Conservation (phyloP, 306 rosid species). For the Dalbergia oliveri region DNA sequence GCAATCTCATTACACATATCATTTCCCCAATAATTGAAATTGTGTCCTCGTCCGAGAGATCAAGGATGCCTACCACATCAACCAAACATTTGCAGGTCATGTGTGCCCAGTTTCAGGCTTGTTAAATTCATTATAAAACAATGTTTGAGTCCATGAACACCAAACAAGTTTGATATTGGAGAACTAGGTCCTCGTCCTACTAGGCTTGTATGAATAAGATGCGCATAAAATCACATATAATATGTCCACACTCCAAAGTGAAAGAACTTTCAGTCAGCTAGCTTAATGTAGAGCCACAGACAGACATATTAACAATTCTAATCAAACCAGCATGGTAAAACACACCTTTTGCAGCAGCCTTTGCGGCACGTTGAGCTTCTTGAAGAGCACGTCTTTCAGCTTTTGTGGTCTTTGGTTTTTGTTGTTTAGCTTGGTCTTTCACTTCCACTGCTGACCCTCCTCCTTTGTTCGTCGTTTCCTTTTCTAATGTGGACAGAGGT, state of each 20-base stretch:
- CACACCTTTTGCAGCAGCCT: conserved; percentile 67
- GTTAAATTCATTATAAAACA: conserved; percentile 22
- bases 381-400: conserved; percentile 74
- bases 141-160: conserved; percentile 13
- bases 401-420: conserved; percentile 60
- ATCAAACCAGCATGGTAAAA: conserved; percentile 20
- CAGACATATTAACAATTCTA: conserved; percentile 21
- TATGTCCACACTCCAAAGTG: neutral
- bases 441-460: conserved; percentile 46
- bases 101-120: conserved; percentile 17
- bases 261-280: conserved; percentile 21
- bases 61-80: neutral
- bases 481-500: conserved; percentile 37
- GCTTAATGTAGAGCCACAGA: conserved; percentile 29
- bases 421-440: conserved; percentile 60
- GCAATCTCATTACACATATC: neutral
- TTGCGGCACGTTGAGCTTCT: conserved; percentile 74
- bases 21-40: neutral
- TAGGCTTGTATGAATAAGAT: conserved; percentile 9
- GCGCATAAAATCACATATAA: too few species aligned
- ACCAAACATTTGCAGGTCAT: neutral
- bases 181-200: conserved; percentile 4
- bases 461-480: conserved; percentile 52
- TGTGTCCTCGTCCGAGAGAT: neutral
- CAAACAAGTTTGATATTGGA: neutral